Conservation (phyloP, 2,329 filamentous ascomycete species). For the Aspergillus texensis region DNA sequence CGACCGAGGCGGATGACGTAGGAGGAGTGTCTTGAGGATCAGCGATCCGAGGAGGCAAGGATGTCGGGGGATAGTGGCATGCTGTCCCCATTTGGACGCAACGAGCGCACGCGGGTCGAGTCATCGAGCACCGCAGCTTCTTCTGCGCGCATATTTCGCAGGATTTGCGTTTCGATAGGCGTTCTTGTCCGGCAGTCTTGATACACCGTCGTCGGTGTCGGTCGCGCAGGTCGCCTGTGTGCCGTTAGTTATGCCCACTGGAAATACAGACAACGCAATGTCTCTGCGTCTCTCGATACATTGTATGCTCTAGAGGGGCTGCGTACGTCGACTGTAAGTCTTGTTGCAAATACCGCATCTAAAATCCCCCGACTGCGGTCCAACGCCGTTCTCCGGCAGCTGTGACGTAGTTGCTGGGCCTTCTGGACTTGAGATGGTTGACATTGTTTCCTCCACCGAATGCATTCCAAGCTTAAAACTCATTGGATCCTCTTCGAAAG, state of each 20-base stretch:
- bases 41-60: conserved; percentile 9
- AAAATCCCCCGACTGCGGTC: conserved; percentile 5
- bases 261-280: not conserved
- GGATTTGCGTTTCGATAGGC: conserved; percentile 23
- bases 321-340: conserved; percentile 21
- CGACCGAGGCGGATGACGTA: not conserved
- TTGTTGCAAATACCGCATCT: conserved; percentile 23
- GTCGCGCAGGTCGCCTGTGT: conserved; percentile 23
- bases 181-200: conserved; percentile 20
- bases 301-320: not conserved
- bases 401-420: not conserved
- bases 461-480: not conserved
- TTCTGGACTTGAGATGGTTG: not conserved
- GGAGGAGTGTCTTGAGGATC: not conserved
- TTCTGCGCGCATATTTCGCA: conserved; percentile 24
- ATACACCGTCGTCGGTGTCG: conserved; percentile 24
- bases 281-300: not conserved
- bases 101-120: conserved; percentile 19
- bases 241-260: not conserved
- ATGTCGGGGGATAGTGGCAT: conserved; percentile 18
- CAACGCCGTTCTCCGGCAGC: not conserved
- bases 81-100: conserved; percentile 16
- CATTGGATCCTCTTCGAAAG: not conserved
- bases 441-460: not conserved
- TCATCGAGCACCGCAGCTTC: conserved; percentile 24